phyloP scores from a whole-genome alignment of 768 basidiomycete genomes.

The Mrakia blollopis region DNA sequence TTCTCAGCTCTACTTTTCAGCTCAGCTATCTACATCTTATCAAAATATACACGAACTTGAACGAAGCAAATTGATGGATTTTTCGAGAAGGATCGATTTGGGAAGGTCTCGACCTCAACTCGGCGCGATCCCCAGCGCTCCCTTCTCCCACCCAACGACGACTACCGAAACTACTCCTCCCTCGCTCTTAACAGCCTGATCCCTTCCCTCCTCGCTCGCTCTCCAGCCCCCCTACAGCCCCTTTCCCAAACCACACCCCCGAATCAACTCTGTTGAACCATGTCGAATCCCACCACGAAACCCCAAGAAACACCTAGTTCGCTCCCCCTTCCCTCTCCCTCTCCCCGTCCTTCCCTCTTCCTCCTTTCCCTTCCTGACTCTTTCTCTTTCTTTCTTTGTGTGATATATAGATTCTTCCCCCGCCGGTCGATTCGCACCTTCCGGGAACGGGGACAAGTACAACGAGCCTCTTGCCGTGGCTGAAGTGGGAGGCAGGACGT shows the following conservation, averaged over 20 bases:
- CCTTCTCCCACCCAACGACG: not conserved
- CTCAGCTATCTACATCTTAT: too few species aligned
- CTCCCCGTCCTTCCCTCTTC: not conserved
- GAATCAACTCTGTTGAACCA: not conserved
- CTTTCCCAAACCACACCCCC: not conserved
- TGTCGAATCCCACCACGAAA: not conserved
- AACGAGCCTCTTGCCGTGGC: conserved; percentile 5
- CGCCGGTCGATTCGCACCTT: not conserved
- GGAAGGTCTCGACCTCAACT: too few species aligned
- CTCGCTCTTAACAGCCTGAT: not conserved
- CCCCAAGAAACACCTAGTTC: not conserved
- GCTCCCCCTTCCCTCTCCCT: not conserved
- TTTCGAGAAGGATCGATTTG: too few species aligned
- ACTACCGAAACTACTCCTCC: not conserved
- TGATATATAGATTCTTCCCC: not conserved
- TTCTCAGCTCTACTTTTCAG: not conserved
- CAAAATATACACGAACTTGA: not conserved
- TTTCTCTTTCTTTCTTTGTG: not conserved
- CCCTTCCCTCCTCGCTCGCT: not conserved
- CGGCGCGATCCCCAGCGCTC: not conserved
- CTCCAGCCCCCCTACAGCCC: not conserved
- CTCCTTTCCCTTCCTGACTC: not conserved
- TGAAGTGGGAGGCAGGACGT: not conserved
- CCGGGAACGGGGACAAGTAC: conserved; percentile 26
- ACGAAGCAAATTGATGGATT: too few species aligned